A percentile compares a stretch with the other conserved stretches of the same genome.
phyloP scores from a whole-genome alignment of 73 alveolate species.

The Tetrahymena borealis region DNA sequence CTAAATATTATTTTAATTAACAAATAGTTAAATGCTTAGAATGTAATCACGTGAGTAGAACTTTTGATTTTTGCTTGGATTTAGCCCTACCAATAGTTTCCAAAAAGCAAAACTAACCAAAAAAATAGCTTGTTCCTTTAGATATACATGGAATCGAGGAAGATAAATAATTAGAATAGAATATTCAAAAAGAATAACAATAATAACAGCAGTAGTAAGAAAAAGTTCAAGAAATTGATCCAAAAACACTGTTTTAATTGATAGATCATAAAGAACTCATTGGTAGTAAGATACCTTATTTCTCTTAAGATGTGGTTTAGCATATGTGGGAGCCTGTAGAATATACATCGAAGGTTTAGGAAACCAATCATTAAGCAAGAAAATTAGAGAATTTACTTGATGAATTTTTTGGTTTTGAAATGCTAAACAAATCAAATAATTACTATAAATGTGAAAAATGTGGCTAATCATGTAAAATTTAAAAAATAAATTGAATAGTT shows the following conservation, averaged over 20 bases:
- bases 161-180: neutral
- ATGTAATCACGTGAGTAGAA: conserved; percentile 31
- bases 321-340: conserved; percentile 18
- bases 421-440: conserved; percentile 11
- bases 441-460: conserved; percentile 34
- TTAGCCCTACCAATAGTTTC: conserved; percentile 7
- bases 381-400: conserved; percentile 18
- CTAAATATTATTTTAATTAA: neutral
- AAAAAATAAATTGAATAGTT: neutral
- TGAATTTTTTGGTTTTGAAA: conserved; percentile 31
- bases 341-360: neutral
- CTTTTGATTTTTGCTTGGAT: conserved; percentile 42
- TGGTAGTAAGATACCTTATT: conserved; percentile 13
- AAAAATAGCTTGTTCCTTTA: neutral
- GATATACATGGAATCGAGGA: neutral
- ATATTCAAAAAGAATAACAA: neutral
- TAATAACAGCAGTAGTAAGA: neutral
- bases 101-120: neutral
- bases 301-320: neutral
- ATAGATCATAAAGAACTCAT: neutral
- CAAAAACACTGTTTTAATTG: neutral
- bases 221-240: neutral
- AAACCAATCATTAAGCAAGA: neutral
- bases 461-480: neutral
- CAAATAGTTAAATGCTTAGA: conserved; percentile 32